These are phyloP conservation scores for Pseudocercospora crystallina DNA, from an alignment of 2,329 filamentous ascomycete species.

Conservation along the genomic window DNA sequence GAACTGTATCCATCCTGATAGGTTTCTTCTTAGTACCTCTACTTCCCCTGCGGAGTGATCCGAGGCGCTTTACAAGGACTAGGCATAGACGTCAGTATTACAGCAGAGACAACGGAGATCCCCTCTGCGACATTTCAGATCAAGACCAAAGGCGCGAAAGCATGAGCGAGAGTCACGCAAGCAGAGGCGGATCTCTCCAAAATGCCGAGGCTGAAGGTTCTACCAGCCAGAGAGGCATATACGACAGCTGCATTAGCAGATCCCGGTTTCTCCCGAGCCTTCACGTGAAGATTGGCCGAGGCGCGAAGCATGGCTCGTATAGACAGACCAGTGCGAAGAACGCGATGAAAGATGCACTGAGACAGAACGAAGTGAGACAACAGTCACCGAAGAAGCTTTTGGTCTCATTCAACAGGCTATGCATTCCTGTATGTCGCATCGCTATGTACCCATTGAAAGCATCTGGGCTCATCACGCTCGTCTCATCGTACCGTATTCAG, in stretches of 20 bases:
- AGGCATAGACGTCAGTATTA: slow-evolving; percentile 86
- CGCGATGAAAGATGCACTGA: not conserved
- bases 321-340: too few relatives aligned
- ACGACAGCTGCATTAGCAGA: too few relatives aligned
- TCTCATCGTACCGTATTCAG: slow-evolving; percentile 11
- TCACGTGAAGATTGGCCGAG: too few relatives aligned
- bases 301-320: too few relatives aligned
- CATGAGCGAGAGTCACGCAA: slow-evolving; percentile 44
- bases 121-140: slow-evolving; percentile 94
- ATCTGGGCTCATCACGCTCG: not conserved
- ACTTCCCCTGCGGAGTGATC: slow-evolving; percentile 92
- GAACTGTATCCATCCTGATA: too few relatives aligned
- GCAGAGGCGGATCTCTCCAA: too few relatives aligned
- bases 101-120: slow-evolving; percentile 84
- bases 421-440: slow-evolving; percentile 12
- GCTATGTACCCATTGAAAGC: slow-evolving; percentile 10
- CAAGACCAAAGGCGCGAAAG: slow-evolving; percentile 72
- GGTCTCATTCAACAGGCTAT: slow-evolving; percentile 11
- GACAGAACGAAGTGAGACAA: too few relatives aligned
- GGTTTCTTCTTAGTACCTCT: slow-evolving; percentile 72
- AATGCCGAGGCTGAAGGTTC: too few relatives aligned
- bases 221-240: too few relatives aligned
- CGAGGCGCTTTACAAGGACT: slow-evolving; percentile 88
- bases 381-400: slow-evolving; percentile 11
- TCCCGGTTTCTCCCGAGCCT: too few relatives aligned